phyloP scores from a whole-genome alignment of 192 early-diverging fungal species.

The Chytriomyces confervae region DNA sequence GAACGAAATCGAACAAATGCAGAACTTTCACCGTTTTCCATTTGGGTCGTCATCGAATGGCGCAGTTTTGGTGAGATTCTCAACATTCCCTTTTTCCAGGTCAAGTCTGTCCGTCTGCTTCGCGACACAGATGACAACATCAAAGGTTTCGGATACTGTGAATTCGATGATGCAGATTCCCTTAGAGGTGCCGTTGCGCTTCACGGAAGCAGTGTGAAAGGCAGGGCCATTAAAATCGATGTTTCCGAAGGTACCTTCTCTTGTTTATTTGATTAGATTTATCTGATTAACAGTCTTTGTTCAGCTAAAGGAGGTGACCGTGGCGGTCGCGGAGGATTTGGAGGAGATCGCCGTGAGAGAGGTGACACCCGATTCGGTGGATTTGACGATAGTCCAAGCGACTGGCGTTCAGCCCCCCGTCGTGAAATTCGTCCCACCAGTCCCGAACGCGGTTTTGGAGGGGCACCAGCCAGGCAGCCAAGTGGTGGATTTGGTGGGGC shows the following conservation, averaged over 20 bases:
- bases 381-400: constrained; percentile 20
- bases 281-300: neutral
- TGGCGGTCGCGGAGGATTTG: constrained; percentile 2
- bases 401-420: constrained; percentile 25
- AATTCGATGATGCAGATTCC: constrained; percentile 86
- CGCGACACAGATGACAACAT: constrained; percentile 80
- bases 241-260: constrained; percentile 84
- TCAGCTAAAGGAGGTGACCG: neutral
- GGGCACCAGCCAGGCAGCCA: neutral
- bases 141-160: constrained; percentile 96
- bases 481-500: constrained; percentile 33
- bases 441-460: constrained; percentile 13
- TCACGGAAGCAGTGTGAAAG: constrained; percentile 66
- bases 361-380: constrained; percentile 47
- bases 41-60: neutral
- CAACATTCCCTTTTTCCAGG: constrained; percentile 40
- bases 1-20: too few relatives aligned
- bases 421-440: constrained; percentile 9
- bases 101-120: constrained; percentile 80
- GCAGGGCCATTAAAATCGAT: constrained; percentile 80
- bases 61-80: neutral
- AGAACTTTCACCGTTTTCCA: too few relatives aligned
- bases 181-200: constrained; percentile 79
- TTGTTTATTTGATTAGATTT: neutral
- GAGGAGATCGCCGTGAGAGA: constrained; percentile 38